Evolutionary conservation across 495 filamentous ascomycete species (phyloP).

Genomic region (Tuber melanosporum): DNA sequence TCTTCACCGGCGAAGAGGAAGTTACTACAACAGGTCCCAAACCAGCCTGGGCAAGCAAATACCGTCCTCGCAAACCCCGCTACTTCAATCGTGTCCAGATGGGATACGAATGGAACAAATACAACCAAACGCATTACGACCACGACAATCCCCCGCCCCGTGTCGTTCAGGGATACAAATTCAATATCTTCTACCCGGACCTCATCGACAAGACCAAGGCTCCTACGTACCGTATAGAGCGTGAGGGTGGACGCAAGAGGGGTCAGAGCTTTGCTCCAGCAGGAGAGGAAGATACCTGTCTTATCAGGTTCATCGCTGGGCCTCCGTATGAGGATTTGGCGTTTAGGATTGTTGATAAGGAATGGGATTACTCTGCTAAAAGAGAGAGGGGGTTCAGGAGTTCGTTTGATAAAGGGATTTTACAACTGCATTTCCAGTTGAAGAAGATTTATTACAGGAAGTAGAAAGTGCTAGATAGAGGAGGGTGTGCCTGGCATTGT

Average conservation of each 20-base stretch:
- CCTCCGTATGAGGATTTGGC: constrained; percentile 96
- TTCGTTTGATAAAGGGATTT: constrained; percentile 96
- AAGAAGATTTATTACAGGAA: constrained; percentile 58
- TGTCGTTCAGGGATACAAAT: constrained; percentile 97
- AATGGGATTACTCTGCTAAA: constrained; percentile 98
- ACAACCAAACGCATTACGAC: constrained; percentile 99
- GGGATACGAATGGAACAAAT: constrained; percentile 99
- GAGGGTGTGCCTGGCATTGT: neutral
- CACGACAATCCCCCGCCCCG: constrained; percentile 97
- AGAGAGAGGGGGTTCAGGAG: constrained; percentile 90
- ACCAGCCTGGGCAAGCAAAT: constrained; percentile 81
- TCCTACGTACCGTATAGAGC: constrained; percentile 89
- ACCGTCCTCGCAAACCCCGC: constrained; percentile 84
- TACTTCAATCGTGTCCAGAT: constrained; percentile 99
- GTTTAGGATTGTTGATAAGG: constrained; percentile 95
- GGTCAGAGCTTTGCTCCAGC: constrained; percentile 91
- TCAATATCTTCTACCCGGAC: constrained; percentile 99
- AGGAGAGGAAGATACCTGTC: constrained; percentile 95
- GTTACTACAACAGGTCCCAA: constrained; percentile 56
- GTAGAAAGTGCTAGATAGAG: constrained; percentile 19
- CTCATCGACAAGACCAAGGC: constrained; percentile 94
- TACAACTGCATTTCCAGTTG: constrained; percentile 97
- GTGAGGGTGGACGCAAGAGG: constrained; percentile 77
- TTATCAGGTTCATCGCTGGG: constrained; percentile 92
- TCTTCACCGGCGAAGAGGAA: constrained; percentile 86